Percentiles rank a stretch among this genome's conserved stretches.
Evolutionary conservation across 2,329 filamentous ascomycete species (phyloP).

Genomic region (Thyridium curvatum): DNA sequence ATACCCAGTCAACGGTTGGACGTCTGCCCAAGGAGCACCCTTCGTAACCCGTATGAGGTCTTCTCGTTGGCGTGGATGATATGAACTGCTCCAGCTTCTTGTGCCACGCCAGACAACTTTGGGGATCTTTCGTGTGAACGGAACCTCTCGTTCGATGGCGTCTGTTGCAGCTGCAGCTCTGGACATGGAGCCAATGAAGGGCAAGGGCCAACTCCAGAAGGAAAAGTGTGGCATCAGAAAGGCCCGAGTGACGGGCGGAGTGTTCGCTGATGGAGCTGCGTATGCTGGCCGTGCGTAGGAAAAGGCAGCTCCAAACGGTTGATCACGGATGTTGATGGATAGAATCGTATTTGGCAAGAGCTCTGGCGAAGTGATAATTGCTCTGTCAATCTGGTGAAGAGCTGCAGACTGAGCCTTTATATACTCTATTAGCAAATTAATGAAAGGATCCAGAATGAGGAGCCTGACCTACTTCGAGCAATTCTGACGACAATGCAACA

Average conservation of each 20-base stretch:
- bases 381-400: conserved; percentile 7
- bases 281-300: conserved; percentile 34
- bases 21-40: conserved; percentile 33
- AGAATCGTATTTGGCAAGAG: conserved; percentile 39
- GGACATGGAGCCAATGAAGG: conserved; percentile 3
- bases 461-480: background rate
- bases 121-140: conserved; percentile 21
- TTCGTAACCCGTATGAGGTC: conserved; percentile 22
- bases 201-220: conserved; percentile 7
- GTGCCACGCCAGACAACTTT: conserved; percentile 39
- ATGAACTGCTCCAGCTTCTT: conserved; percentile 30
- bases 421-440: background rate
- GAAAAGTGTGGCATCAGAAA: conserved; percentile 9
- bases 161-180: conserved; percentile 22
- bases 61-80: conserved; percentile 22
- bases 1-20: conserved; percentile 26
- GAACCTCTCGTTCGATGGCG: conserved; percentile 18
- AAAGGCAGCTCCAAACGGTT: conserved; percentile 26
- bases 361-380: conserved; percentile 8
- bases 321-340: conserved; percentile 38
- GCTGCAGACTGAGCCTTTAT: conserved; percentile 2
- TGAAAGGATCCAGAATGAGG: background rate
- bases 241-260: conserved; percentile 14
- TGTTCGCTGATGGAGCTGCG: conserved; percentile 12
- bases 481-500: background rate